Evolutionary conservation across 164 flowering plant species (phyloP).

Genomic region (Santalum album): DNA sequence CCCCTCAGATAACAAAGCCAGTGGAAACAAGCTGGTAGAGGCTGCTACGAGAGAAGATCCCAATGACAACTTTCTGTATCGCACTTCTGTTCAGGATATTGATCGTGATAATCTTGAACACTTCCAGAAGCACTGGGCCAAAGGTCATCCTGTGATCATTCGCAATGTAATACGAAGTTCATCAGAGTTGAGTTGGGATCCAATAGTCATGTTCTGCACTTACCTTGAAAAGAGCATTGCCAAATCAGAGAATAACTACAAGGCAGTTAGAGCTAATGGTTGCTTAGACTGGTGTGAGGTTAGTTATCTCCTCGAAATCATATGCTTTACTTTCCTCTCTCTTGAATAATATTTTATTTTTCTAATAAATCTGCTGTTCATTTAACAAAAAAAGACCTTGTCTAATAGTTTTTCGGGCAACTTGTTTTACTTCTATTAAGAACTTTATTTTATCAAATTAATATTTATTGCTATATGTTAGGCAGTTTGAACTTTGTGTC

Average conservation of each 20-base stretch:
- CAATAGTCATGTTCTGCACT: conserved; percentile 43
- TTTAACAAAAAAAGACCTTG: no score
- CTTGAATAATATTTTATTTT: no score
- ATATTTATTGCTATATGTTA: no score
- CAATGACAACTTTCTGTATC: conserved; percentile 48
- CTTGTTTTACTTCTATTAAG: no score
- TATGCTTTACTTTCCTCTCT: not conserved
- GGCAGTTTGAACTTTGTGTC: no score
- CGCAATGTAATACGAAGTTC: conserved; percentile 36
- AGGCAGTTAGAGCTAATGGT: conserved; percentile 20
- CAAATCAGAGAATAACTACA: conserved; percentile 16
- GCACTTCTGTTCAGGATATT: conserved; percentile 36
- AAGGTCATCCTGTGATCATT: conserved; percentile 69
- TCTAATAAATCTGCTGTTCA: no score
- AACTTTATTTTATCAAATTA: no score
- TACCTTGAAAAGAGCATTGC: conserved; percentile 28
- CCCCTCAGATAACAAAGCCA: conserved; percentile 16
- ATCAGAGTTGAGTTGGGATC: conserved; percentile 59
- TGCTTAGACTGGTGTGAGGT: conserved; percentile 80
- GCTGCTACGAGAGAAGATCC: conserved; percentile 38
- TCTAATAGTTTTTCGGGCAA: no score
- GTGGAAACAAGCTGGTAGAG: conserved; percentile 19
- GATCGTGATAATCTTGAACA: conserved; percentile 42
- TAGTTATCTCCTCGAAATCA: conserved; percentile 11
- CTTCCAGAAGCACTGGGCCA: conserved; percentile 69